Evolutionary conservation across 768 basidiomycete genomes (phyloP), one percentile per base, ranked within the genome.

Genomic region (Rhodotorula babjevae): DNA sequence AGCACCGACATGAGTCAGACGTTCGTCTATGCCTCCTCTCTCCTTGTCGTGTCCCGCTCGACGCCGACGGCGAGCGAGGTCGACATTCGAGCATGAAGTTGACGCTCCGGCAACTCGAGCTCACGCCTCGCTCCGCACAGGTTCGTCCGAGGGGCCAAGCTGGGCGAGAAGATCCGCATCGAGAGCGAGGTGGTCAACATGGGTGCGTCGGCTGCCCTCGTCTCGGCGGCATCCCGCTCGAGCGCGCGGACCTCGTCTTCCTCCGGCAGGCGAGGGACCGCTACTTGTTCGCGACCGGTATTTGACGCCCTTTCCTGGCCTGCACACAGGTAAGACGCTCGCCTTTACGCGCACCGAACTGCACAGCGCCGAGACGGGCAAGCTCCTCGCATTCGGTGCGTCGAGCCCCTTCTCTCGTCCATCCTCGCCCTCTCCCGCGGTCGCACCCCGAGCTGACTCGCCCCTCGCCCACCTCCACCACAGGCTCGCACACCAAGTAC

Each of bases 401-500:
- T 60, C 14, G 14, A n/a, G n/a, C n/a, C n/a, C n/a, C n/a, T n/a
- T n/a, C 29, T 0, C 57, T 36, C 29, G 14, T 40, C 33, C 42
- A 16, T 23, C 23, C 49, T 19, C 27, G 8, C n/a, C 19, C 57
- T n/a, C 25, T 23, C 63, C 27, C 50, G 11, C 44, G 15, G 6
- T n/a, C 29, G 27, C 42, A n/a, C 46, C 19, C 44, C 11, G n/a
- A 16, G 18, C 31, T 33, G 6, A 8, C 7, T n/a, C n/a, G n/a
- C 12, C 25, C 15, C 61, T 58, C 46, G 7, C 60, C 33, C 19
- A 15, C 50, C 14, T 1, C 19, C n/a, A 31, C 14, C 25, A 9
- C 33, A 71, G 77, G 77, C 8, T 68, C 72, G 8, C 77, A 78
- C 60, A 78, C 74, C 33, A 78, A 78, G 60, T 77, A 71, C 55